Conservation (phyloP, 176 grass and related monocot genomes). For the Juncus inflexus region DNA sequence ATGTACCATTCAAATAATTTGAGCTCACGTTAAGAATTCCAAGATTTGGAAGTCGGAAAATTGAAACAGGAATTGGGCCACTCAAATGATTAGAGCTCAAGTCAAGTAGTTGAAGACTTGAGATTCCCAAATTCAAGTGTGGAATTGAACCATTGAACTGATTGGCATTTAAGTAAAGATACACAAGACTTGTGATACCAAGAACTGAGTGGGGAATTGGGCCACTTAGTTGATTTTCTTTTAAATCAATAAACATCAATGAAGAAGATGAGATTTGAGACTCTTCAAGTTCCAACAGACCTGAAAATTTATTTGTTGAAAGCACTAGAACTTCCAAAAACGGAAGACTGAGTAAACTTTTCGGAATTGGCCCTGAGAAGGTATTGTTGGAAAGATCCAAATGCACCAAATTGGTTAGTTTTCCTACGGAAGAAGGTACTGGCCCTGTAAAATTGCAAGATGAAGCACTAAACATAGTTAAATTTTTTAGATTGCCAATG, state of each 20-base stretch:
- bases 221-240: too few relatives aligned
- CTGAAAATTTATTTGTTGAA: not conserved
- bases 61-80: constrained; percentile 27
- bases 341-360: not conserved
- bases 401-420: constrained; percentile 31
- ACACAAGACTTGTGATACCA: too few relatives aligned
- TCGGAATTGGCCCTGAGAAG: constrained; percentile 37
- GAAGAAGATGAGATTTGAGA: not conserved
- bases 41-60: constrained; percentile 19
- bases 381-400: constrained; percentile 51
- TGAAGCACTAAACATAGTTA: constrained; percentile 29
- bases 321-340: rapidly evolving
- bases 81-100: not conserved
- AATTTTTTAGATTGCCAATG: constrained; percentile 22
- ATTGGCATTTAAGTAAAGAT: not conserved
- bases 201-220: too few relatives aligned
- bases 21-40: rapidly evolving
- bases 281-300: constrained; percentile 6
- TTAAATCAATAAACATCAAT: not conserved
- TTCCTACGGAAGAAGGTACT: constrained; percentile 33
- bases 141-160: not conserved
- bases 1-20: constrained; percentile 27
- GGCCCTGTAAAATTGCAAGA: constrained; percentile 24
- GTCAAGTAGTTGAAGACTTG: not conserved
- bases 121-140: not conserved